phyloP scores from a whole-genome alignment of 768 basidiomycete species.

The Lentinus brumalis region DNA sequence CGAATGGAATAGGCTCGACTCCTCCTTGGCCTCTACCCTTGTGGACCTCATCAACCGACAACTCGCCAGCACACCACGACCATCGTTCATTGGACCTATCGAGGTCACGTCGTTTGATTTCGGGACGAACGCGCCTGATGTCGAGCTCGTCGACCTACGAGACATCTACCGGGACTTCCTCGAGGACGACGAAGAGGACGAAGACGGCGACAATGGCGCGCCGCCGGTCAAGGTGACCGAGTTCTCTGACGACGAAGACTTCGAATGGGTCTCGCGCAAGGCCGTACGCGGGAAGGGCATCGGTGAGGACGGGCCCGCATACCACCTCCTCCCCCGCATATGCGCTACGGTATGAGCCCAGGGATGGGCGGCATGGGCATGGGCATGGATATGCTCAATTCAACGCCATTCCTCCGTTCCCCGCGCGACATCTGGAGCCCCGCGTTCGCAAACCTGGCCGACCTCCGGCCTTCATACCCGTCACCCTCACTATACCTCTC shows the following conservation, averaged over 20 bases:
- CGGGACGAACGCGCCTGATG: conserved; percentile 78
- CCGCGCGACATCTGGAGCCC: conserved; percentile 44
- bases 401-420: conserved; percentile 50
- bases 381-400: conserved; percentile 54
- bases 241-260: conserved; percentile 60
- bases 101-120: conserved; percentile 86
- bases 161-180: conserved; percentile 96
- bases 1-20: conserved; percentile 86
- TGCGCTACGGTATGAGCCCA: conserved; percentile 63
- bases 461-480: conserved; percentile 30
- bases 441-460: conserved; percentile 26
- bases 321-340: conserved; percentile 72
- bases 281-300: conserved; percentile 56
- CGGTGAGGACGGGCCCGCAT: conserved; percentile 52
- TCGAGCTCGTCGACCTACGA: conserved; percentile 88
- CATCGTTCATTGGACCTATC: conserved; percentile 94
- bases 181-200: conserved; percentile 67
- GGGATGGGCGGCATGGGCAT: conserved; percentile 30
- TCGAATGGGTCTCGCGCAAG: conserved; percentile 78
- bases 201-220: conserved; percentile 27
- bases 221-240: conserved; percentile 21
- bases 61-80: conserved; percentile 69
- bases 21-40: conserved; percentile 66
- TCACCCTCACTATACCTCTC: conserved; percentile 29
- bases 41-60: conserved; percentile 79